Evolutionary conservation across 192 early-diverging fungal genomes (phyloP).

Genomic region (Spizellomyces sp.): DNA sequence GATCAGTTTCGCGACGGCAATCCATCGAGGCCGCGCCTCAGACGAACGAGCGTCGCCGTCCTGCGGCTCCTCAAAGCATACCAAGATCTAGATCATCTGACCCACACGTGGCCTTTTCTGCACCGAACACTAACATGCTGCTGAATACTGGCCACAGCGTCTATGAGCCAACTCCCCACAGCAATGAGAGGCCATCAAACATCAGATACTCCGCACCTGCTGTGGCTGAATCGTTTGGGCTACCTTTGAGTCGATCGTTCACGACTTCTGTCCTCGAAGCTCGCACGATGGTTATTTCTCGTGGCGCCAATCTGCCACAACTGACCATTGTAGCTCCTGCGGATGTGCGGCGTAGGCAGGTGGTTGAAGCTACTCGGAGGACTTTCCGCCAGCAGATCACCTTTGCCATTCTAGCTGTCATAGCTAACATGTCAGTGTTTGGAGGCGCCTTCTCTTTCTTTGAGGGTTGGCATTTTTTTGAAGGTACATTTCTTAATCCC

Average conservation of each 20-base stretch:
- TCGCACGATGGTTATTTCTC: conserved; percentile 34
- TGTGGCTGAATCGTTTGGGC: neutral
- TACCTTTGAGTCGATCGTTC: conserved; percentile 16
- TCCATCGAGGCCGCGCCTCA: neutral
- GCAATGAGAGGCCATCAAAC: neutral
- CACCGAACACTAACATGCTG: neutral
- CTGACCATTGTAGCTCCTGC: conserved; percentile 38
- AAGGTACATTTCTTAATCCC: conserved; percentile 11
- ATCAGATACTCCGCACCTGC: neutral
- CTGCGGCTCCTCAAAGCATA: neutral
- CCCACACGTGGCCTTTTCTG: conserved; percentile 2
- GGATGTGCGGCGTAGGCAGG: conserved; percentile 28
- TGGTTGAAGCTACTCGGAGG: conserved; percentile 41
- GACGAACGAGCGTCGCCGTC: neutral
- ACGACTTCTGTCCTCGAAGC: conserved; percentile 17
- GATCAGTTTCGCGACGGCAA: neutral
- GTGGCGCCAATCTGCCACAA: conserved; percentile 32
- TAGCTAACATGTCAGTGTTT: conserved; percentile 45
- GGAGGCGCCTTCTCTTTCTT: conserved; percentile 43
- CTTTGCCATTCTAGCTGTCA: conserved; percentile 32
- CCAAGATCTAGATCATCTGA: neutral
- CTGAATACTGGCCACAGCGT: neutral
- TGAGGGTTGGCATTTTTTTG: conserved; percentile 48
- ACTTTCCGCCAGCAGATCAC: conserved; percentile 40
- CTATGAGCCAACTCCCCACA: conserved; percentile 9